Conservation (phyloP, 768 basidiomycete species). For the Tricholoma bakamatsutake region DNA sequence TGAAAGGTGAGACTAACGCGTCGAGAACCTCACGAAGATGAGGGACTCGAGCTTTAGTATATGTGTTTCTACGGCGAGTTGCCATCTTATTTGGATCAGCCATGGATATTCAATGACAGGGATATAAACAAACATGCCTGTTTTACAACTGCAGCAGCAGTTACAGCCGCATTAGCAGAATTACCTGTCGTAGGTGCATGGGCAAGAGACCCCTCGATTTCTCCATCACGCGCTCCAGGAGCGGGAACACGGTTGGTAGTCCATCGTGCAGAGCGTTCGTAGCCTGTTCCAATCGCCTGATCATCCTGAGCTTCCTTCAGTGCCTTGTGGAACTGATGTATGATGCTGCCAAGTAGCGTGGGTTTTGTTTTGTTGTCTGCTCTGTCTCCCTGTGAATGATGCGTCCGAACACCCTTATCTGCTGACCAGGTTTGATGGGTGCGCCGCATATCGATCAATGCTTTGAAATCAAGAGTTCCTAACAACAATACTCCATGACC, state of each 20-base stretch:
- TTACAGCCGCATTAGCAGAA: neutral
- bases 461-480: neutral
- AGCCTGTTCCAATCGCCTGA: too few species aligned
- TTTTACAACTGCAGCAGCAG: neutral
- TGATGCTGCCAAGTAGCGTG: too few species aligned
- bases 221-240: too few species aligned
- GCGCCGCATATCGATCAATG: neutral
- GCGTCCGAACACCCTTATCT: neutral
- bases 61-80: neutral
- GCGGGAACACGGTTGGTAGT: too few species aligned
- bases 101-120: neutral
- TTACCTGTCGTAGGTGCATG: too few species aligned
- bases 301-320: too few species aligned
- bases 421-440: slow-evolving; percentile 3
- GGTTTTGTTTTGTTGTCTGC: too few species aligned
- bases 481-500: neutral
- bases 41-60: neutral
- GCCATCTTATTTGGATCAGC: neutral
- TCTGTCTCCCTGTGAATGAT: neutral
- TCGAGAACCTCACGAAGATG: too few species aligned
- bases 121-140: neutral
- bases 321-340: too few species aligned
- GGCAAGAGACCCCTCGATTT: too few species aligned
- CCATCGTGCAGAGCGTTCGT: too few species aligned
- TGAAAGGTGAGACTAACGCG: neutral